These are phyloP conservation scores for Crataegus laevigata DNA, from an alignment of 306 rosid genomes.

Conservation along the genomic window DNA sequence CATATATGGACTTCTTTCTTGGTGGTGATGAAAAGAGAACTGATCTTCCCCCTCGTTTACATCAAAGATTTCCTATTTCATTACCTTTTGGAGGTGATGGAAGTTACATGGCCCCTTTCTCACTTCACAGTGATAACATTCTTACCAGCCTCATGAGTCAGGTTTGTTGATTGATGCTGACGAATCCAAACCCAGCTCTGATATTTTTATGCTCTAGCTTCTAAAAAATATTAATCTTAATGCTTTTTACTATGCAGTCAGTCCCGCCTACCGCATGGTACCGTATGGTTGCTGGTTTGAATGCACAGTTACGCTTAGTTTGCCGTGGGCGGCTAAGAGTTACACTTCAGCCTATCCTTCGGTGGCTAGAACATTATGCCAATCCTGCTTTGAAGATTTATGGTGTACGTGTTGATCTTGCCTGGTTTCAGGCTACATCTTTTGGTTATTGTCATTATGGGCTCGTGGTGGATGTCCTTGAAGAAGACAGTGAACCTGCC, in stretches of 20 bases:
- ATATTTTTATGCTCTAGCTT: not conserved
- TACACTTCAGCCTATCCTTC: conserved; percentile 71
- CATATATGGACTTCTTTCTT: conserved; percentile 86
- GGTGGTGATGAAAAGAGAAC: conserved; percentile 97
- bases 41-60: conserved; percentile 87
- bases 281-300: conserved; percentile 89
- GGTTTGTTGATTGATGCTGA: conserved; percentile 49
- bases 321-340: conserved; percentile 78
- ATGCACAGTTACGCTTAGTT: conserved; percentile 92
- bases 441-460: conserved; percentile 95
- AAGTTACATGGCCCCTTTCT: conserved; percentile 91
- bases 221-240: not conserved
- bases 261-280: conserved; percentile 95
- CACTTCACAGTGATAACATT: conserved; percentile 81
- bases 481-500: conserved; percentile 33
- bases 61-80: conserved; percentile 73
- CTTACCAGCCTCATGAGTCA: conserved; percentile 96
- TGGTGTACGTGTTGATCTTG: conserved; percentile 75
- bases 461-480: conserved; percentile 56
- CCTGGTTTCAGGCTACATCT: conserved; percentile 81
- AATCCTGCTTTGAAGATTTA: conserved; percentile 72
- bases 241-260: conserved; percentile 41
- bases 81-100: conserved; percentile 97
- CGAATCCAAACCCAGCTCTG: not conserved
- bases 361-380: conserved; percentile 87